Evolutionary conservation across 495 filamentous ascomycete species (phyloP).

Genomic region (Massariosphaeria phaeospora): DNA sequence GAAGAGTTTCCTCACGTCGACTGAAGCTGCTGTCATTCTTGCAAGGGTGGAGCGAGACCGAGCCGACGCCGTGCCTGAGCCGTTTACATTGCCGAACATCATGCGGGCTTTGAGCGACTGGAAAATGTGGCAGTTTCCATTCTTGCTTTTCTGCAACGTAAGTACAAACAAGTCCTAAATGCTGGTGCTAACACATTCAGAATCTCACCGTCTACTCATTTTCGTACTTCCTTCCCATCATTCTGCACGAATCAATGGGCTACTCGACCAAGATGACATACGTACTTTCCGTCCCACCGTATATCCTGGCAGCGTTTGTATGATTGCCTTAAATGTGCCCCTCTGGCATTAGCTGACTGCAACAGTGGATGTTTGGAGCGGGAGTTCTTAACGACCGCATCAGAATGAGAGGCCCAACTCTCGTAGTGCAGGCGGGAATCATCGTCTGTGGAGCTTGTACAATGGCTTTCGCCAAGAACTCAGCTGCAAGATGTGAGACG

Average conservation of each 20-base stretch:
- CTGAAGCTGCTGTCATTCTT: conserved; percentile 1
- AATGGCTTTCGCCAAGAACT: conserved; percentile 47
- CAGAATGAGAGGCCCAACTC: conserved; percentile 52
- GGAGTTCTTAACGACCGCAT: conserved; percentile 55
- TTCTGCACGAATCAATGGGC: conserved; percentile 54
- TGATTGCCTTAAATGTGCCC: not conserved
- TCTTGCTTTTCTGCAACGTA: conserved; percentile 53
- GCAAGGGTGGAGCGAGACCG: conserved; percentile 7
- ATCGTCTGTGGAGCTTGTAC: conserved; percentile 47
- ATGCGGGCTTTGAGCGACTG: conserved; percentile 2
- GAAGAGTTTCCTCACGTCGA: conserved; percentile 3
- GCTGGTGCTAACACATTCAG: not conserved
- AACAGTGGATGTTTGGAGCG: conserved; percentile 48
- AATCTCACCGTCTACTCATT: conserved; percentile 60
- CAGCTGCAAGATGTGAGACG: conserved; percentile 7
- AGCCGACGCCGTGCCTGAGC: conserved; percentile 3
- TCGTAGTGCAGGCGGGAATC: conserved; percentile 52
- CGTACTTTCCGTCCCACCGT: conserved; percentile 61
- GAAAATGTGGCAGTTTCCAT: conserved; percentile 61
- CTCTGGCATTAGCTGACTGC: not conserved
- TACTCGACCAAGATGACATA: conserved; percentile 53
- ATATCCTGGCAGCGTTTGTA: conserved; percentile 53
- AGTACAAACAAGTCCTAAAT: not conserved
- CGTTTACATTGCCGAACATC: not conserved
- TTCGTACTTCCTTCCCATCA: conserved; percentile 64